Evolutionary conservation across 179 eudicot genomes (phyloP), one percentile per base, ranked within the genome.

Genomic region (Beta corolliflora): DNA sequence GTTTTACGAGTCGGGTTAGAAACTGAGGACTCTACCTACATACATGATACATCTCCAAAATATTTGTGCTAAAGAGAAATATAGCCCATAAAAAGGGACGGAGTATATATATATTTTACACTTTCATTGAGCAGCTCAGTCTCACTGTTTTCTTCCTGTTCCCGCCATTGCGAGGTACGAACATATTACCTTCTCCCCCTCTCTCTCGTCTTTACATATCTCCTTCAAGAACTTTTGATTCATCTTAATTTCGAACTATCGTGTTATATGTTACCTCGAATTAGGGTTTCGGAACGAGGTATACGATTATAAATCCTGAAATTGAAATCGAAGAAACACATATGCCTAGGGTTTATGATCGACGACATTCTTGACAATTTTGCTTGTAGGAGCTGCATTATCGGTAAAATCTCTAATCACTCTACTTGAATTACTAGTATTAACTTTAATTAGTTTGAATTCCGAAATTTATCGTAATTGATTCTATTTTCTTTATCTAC

Each of bases 301-400:
- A 4, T 15, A 66, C 7, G 5, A 45, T 70, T 19, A 70, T 16
- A 29, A 44, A 36, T 36, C 9, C 70, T 13, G n/a, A 66, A 66
- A 66, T 14, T 4, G 71, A 66, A 66, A 36, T 66, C n/a, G n/a
- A 31, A 31, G 18, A 29, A 29, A 15, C 46, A 4, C 46, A 7
- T 0, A 41, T 16, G 29, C 23, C 41, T 79, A 79, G 76, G 81
- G 81, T 78, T 67, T 54, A 61, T 68, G 15, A 54, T 68, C 81
- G 19, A 16, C 55, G 0, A 14, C 3, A 29, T 52, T 53, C 31
- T 10, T 8, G n/a, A 7, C 2, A 14, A 44, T 76, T 61, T 14
- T 45, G 36, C 18, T 21, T 59, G 5, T 13, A 8, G 13, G 31
- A 23, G 52, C 9, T 48, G 52, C 52, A 48, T 48, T 48, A 0